Evolutionary conservation across 371 early-diverging fungal species (phyloP).

Genomic region (Apophysomyces variabilis): DNA sequence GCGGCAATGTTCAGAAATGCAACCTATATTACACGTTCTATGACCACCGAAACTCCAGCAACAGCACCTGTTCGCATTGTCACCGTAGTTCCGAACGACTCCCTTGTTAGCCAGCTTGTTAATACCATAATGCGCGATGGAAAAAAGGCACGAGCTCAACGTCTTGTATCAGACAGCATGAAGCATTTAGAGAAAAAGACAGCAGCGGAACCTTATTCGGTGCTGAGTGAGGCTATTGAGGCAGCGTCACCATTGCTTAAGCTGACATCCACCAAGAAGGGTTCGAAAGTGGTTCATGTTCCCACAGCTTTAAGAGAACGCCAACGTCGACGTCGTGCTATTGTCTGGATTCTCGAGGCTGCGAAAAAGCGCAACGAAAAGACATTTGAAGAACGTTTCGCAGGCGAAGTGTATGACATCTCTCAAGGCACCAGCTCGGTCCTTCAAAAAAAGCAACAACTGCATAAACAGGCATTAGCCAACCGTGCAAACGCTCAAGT

Average conservation of each 20-base stretch:
- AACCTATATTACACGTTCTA: slow-evolving; percentile 21
- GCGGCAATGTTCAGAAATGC: slow-evolving; percentile 20
- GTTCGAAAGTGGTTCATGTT: slow-evolving; percentile 81
- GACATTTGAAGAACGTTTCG: slow-evolving; percentile 75
- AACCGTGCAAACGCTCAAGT: slow-evolving; percentile 84
- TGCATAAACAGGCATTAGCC: slow-evolving; percentile 77
- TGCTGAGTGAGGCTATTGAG: slow-evolving; percentile 78
- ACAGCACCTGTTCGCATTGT: slow-evolving; percentile 16
- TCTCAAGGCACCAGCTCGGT: slow-evolving; percentile 75
- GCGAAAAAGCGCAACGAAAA: slow-evolving; percentile 68
- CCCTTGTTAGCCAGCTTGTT: slow-evolving; percentile 75
- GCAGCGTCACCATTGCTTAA: slow-evolving; percentile 79
- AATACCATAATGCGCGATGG: slow-evolving; percentile 90
- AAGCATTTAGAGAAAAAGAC: slow-evolving; percentile 69
- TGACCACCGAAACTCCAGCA: slow-evolving; percentile 16
- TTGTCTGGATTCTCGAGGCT: slow-evolving; percentile 89
- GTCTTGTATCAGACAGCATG: slow-evolving; percentile 72
- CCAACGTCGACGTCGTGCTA: slow-evolving; percentile 81
- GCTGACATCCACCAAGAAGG: slow-evolving; percentile 65
- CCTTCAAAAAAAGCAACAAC: slow-evolving; percentile 62
- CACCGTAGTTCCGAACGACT: slow-evolving; percentile 56
- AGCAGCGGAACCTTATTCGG: slow-evolving; percentile 58
- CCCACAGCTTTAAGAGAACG: slow-evolving; percentile 83
- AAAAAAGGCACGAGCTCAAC: slow-evolving; percentile 78
- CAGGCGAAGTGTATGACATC: slow-evolving; percentile 82